A percentile compares a stretch with the other conserved stretches of the same genome.
Conservation (phyloP, 2,329 filamentous ascomycete genomes). For the Trichophyton benhamiae region DNA sequence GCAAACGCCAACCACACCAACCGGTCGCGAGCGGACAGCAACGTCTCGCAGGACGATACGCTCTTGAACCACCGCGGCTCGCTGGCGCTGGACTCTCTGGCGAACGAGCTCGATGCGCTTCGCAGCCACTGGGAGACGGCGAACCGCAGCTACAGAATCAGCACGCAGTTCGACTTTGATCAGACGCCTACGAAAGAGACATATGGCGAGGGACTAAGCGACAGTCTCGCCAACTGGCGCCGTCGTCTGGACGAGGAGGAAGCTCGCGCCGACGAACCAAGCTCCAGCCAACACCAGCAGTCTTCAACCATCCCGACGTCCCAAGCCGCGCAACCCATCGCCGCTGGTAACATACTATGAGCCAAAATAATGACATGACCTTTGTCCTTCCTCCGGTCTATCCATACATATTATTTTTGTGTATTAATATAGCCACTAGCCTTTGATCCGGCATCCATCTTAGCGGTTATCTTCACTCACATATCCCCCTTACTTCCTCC, state of each 20-base stretch:
- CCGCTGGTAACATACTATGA: slow-evolving; percentile 7
- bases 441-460: neutral
- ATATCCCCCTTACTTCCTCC: neutral
- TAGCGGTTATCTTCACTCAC: neutral
- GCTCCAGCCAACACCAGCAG: neutral
- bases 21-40: slow-evolving; percentile 30
- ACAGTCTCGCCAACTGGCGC: slow-evolving; percentile 67
- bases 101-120: slow-evolving; percentile 80
- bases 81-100: slow-evolving; percentile 75
- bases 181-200: slow-evolving; percentile 38
- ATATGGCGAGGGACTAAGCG: slow-evolving; percentile 43
- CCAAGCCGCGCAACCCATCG: neutral
- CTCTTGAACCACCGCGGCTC: slow-evolving; percentile 43
- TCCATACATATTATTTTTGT: neutral
- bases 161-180: slow-evolving; percentile 82
- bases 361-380: too few relatives aligned
- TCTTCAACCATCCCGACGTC: slow-evolving; percentile 2
- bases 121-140: slow-evolving; percentile 90
- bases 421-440: neutral
- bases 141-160: slow-evolving; percentile 87
- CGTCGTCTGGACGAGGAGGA: slow-evolving; percentile 58
- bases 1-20: slow-evolving; percentile 19
- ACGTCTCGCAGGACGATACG: slow-evolving; percentile 31
- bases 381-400: neutral
- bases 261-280: slow-evolving; percentile 19